These are phyloP conservation scores for Entophlyctis luteolus DNA, from an alignment of 192 early-diverging fungal species.

Conservation along the genomic window DNA sequence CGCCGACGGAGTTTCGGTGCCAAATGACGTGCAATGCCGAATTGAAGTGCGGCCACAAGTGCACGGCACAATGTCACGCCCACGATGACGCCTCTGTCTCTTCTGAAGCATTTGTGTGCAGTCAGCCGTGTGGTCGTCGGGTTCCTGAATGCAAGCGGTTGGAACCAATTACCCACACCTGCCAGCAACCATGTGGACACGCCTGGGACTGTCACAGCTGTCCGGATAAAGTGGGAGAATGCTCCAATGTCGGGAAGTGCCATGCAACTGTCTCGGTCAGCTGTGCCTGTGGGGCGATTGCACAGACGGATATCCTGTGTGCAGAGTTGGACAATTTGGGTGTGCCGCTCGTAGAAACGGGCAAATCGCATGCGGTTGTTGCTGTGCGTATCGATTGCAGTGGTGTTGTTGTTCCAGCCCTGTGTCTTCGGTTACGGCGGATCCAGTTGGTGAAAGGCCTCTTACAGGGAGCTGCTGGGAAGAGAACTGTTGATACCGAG, in stretches of 20 bases:
- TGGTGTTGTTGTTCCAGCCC: background rate
- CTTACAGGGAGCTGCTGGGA: too few species aligned
- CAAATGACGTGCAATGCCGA: background rate
- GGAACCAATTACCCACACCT: background rate
- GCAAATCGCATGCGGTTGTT: background rate
- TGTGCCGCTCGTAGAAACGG: background rate
- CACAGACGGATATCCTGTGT: background rate
- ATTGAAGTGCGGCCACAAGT: background rate
- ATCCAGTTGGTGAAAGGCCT: too few species aligned
- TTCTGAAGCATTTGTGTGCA: background rate
- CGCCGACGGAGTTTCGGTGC: background rate
- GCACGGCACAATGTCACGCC: background rate
- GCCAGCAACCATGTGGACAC: background rate
- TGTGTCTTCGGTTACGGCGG: too few species aligned
- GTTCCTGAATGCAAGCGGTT: background rate
- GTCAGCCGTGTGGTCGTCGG: background rate
- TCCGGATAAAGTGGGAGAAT: background rate
- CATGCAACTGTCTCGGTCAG: background rate
- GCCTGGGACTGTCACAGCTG: background rate
- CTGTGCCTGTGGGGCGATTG: slow-evolving; percentile 5
- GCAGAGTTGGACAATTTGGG: background rate
- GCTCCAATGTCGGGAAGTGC: background rate
- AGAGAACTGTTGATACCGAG: too few species aligned
- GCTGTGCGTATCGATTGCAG: slow-evolving; percentile 10
- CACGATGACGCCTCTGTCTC: background rate